Evolutionary conservation across 495 filamentous ascomycete genomes (phyloP).

Genomic region (Haplographium delicatum): DNA sequence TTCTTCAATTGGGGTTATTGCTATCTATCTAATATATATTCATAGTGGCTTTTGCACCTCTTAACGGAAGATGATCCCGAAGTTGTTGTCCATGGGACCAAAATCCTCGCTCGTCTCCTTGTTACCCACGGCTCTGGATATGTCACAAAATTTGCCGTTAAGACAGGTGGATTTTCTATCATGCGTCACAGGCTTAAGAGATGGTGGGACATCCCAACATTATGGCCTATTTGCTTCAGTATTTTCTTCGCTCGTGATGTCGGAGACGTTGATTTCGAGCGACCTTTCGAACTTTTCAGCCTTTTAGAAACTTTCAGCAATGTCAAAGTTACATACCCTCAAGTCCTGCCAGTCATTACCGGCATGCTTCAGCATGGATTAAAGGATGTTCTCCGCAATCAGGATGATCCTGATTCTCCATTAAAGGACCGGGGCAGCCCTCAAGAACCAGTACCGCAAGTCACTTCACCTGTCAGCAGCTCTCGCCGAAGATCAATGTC

Average conservation of each 20-base stretch:
- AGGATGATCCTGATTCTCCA: constrained; percentile 53
- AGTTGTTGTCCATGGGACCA: constrained; percentile 73
- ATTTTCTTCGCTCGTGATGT: constrained; percentile 83
- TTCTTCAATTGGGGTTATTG: constrained; percentile 7
- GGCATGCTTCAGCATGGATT: constrained; percentile 83
- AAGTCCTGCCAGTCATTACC: constrained; percentile 74
- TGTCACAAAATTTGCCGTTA: constrained; percentile 76
- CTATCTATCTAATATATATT: constrained; percentile 33
- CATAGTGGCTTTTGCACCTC: constrained; percentile 89
- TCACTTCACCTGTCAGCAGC: constrained; percentile 12
- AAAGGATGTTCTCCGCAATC: constrained; percentile 57
- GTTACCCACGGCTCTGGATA: constrained; percentile 73
- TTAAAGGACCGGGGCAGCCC: constrained; percentile 13
- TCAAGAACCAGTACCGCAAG: not conserved
- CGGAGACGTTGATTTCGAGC: constrained; percentile 65
- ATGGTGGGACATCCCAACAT: constrained; percentile 80
- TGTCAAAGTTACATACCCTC: constrained; percentile 64
- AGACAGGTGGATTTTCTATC: constrained; percentile 79
- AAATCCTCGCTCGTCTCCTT: constrained; percentile 82
- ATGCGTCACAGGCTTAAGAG: constrained; percentile 74
- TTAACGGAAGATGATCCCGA: constrained; percentile 82
- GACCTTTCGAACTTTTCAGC: constrained; percentile 64
- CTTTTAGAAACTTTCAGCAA: constrained; percentile 68
- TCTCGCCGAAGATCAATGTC: constrained; percentile 31
- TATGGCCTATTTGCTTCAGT: constrained; percentile 89